These are phyloP conservation scores for Aspergillus pseudoglaucus DNA, from an alignment of 2,329 filamentous ascomycete genomes.

Conservation along the genomic window DNA sequence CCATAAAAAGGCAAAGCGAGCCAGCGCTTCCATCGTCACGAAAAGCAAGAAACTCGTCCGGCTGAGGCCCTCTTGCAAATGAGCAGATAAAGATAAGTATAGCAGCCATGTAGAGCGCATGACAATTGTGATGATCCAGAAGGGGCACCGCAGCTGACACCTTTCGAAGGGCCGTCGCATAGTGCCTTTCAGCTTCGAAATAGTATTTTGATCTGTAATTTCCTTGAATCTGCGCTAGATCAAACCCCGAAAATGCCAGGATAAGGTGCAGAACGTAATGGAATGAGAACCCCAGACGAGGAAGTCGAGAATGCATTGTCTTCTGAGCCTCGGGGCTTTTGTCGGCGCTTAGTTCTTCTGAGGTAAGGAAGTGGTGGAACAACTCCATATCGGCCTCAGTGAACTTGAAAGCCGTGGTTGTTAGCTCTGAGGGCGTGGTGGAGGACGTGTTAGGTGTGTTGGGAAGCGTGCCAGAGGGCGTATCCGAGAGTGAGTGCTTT, in stretches of 20 bases:
- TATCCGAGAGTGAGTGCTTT: background rate
- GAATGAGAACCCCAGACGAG: constrained; percentile 4
- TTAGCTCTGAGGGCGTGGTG: background rate
- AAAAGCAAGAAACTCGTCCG: constrained; percentile 11
- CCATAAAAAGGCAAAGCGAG: constrained; percentile 7
- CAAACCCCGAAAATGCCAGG: constrained; percentile 9
- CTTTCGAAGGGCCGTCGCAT: constrained; percentile 5
- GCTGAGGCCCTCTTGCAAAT: constrained; percentile 5
- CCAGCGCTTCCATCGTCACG: constrained; percentile 3
- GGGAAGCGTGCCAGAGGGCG: background rate
- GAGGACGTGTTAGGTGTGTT: no score
- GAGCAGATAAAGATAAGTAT: constrained; percentile 8
- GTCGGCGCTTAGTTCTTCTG: constrained; percentile 3
- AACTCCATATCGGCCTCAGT: constrained; percentile 9
- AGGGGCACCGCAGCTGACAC: constrained; percentile 2
- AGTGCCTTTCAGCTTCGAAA: constrained; percentile 7
- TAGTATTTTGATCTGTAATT: background rate
- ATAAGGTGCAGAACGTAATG: constrained; percentile 10
- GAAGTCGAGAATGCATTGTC: constrained; percentile 2
- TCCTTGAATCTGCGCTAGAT: constrained; percentile 2
- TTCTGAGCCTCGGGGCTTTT: background rate
- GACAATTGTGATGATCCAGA: constrained; percentile 1
- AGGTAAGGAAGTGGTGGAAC: constrained; percentile 10
- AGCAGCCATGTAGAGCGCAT: constrained; percentile 4
- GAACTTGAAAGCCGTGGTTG: constrained; percentile 7